A percentile compares a stretch with the other conserved stretches of the same genome.
Conservation (phyloP, 768 basidiomycete species). For the Trametes cinnabarina region DNA sequence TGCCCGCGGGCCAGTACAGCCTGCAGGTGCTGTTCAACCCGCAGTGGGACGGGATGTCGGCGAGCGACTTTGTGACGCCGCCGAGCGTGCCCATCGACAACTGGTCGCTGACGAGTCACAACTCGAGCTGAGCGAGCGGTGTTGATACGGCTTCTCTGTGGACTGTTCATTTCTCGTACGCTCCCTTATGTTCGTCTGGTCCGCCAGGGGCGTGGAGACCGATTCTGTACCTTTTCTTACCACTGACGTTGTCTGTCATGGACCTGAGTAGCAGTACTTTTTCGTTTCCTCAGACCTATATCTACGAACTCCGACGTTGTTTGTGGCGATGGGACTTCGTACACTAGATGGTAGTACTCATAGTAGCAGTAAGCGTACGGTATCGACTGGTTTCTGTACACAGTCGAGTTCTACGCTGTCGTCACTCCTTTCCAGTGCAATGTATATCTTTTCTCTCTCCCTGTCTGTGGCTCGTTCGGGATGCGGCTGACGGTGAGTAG, state of each 20-base stretch:
- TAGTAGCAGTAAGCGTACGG: not conserved
- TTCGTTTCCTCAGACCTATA: no score
- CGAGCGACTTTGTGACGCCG: slow-evolving; percentile 64
- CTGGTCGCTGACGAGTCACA: slow-evolving; percentile 82
- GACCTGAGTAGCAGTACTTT: not conserved
- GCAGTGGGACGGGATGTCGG: slow-evolving; percentile 75
- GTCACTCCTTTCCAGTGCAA: not conserved
- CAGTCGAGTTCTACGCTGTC: not conserved
- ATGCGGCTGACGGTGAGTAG: not conserved
- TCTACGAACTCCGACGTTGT: no score
- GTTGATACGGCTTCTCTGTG: not conserved
- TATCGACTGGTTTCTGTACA: not conserved
- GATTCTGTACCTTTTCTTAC: not conserved
- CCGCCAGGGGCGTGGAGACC: not conserved
- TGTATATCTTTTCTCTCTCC: not conserved
- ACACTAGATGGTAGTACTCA: not conserved
- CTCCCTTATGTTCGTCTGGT: not conserved
- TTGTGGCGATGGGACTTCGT: not conserved
- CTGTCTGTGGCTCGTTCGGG: no score
- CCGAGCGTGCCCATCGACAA: slow-evolving; percentile 60
- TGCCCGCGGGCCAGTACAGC: slow-evolving; percentile 64
- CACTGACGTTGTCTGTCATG: not conserved
- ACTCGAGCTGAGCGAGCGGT: slow-evolving; percentile 30
- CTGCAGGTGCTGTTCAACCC: slow-evolving; percentile 89
- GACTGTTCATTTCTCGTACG: not conserved